Evolutionary conservation across 805 yeast genomes (phyloP).

Genomic region (Monosporozyma yasuniensis): DNA sequence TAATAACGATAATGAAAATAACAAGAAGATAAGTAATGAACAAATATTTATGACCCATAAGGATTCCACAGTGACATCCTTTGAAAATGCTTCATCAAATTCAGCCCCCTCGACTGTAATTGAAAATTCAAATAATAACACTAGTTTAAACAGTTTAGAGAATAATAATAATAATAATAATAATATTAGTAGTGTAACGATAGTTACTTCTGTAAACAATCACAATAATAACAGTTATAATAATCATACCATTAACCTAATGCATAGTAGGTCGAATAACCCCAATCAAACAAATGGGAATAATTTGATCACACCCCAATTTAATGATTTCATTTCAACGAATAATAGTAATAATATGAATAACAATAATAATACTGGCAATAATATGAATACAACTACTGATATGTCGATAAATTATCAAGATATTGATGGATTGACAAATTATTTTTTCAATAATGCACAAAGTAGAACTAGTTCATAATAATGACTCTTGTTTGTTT

Average conservation of each 20-base stretch:
- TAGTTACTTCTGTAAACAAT: neutral
- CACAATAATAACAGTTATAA: neutral
- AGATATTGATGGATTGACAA: neutral
- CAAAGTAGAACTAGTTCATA: neutral
- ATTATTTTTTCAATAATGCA: neutral
- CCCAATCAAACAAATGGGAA: neutral
- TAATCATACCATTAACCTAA: neutral
- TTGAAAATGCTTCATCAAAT: constrained; percentile 5
- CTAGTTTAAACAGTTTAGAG: neutral
- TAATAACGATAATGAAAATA: neutral
- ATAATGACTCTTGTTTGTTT: too few species aligned
- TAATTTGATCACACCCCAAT: neutral
- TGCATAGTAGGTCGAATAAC: neutral
- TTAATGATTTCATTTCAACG: neutral
- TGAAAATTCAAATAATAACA: neutral
- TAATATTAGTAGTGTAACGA: neutral
- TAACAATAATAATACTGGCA: neutral
- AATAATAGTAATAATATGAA: neutral
- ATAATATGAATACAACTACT: neutral
- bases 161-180: neutral
- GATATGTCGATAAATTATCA: neutral
- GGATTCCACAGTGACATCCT: constrained; percentile 5
- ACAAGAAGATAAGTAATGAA: neutral
- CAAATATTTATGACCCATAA: constrained; percentile 1
- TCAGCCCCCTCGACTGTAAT: constrained; percentile 5